These are phyloP conservation scores for Lachancea sp. DNA, from an alignment of 805 yeast species.

Conservation along the genomic window DNA sequence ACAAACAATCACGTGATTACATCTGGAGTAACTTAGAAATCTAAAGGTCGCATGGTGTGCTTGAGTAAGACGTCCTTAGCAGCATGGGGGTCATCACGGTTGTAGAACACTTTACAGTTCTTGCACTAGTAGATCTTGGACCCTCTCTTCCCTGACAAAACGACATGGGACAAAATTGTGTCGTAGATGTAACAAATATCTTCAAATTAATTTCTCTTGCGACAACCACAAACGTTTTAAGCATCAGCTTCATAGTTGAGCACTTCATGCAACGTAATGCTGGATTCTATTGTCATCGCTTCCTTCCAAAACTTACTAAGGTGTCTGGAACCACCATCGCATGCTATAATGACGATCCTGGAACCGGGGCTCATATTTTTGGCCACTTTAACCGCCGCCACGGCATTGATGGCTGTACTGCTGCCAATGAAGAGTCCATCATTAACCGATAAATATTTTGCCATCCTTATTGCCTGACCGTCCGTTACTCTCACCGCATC, in stretches of 20 bases:
- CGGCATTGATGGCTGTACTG: constrained; percentile 90
- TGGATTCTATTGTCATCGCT: constrained; percentile 38
- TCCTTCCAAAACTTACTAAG: constrained; percentile 86
- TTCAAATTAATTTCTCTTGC: too few species aligned
- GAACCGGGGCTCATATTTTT: constrained; percentile 48
- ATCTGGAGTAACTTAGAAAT: too few species aligned
- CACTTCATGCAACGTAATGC: constrained; percentile 34
- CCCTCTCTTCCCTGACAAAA: too few species aligned
- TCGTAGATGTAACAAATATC: too few species aligned
- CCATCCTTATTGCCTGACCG: constrained; percentile 80
- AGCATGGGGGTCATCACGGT: too few species aligned
- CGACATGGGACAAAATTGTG: too few species aligned
- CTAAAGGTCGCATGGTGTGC: too few species aligned
- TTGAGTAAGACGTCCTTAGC: too few species aligned
- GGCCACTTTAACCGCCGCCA: constrained; percentile 70
- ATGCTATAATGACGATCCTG: constrained; percentile 74
- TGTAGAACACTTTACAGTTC: too few species aligned
- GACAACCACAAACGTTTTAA: too few species aligned
- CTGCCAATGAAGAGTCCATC: constrained; percentile 93
- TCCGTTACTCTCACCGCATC: constrained; percentile 77
- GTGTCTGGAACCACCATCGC: constrained; percentile 90
- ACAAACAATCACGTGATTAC: too few species aligned
- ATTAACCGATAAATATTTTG: constrained; percentile 65
- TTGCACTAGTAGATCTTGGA: too few species aligned
- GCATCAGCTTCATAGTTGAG: constrained; percentile 10